A percentile compares a stretch with the other conserved stretches of the same genome.
These are phyloP conservation scores for Cucurbita ficifolia DNA, from an alignment of 306 rosid genomes.

Conservation along the genomic window DNA sequence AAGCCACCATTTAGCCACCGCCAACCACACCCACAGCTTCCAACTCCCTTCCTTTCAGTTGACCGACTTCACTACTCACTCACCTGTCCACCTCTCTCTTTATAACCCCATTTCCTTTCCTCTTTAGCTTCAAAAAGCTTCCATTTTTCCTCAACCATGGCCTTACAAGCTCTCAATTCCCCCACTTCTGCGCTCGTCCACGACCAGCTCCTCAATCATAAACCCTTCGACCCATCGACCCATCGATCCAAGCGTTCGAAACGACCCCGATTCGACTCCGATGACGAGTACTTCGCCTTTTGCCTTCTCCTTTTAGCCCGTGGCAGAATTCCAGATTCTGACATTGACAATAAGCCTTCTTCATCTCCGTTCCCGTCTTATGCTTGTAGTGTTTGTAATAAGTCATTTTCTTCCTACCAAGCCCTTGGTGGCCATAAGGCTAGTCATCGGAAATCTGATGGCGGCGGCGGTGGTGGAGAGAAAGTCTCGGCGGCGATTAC, in stretches of 20 bases:
- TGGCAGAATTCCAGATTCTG: conserved; percentile 9
- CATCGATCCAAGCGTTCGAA: conserved; percentile 64
- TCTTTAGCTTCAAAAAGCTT: no score
- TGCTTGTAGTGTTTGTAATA: conserved; percentile 71
- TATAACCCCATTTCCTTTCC: conserved; percentile 10
- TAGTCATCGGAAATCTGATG: conserved; percentile 52
- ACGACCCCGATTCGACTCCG: conserved; percentile 56
- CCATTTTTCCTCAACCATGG: neutral
- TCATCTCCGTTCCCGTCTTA: neutral
- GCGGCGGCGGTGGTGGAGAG: neutral
- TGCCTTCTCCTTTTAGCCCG: conserved; percentile 96
- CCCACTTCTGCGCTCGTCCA: conserved; percentile 18
- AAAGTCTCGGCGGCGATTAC: neutral
- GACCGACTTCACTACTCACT: neutral
- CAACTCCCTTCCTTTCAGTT: neutral
- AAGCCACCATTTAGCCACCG: neutral
- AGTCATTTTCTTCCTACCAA: conserved; percentile 66
- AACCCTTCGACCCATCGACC: conserved; percentile 23
- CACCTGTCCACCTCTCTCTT: neutral
- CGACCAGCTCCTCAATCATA: neutral
- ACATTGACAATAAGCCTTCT: neutral
- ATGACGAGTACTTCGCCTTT: conserved; percentile 81
- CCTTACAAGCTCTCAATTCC: conserved; percentile 57
- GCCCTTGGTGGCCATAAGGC: conserved; percentile 97
- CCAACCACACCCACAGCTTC: neutral